A percentile compares a stretch with the other conserved stretches of the same genome.
Conservation (phyloP, 2,329 filamentous ascomycete species). For the Paecilomyces niveus region DNA sequence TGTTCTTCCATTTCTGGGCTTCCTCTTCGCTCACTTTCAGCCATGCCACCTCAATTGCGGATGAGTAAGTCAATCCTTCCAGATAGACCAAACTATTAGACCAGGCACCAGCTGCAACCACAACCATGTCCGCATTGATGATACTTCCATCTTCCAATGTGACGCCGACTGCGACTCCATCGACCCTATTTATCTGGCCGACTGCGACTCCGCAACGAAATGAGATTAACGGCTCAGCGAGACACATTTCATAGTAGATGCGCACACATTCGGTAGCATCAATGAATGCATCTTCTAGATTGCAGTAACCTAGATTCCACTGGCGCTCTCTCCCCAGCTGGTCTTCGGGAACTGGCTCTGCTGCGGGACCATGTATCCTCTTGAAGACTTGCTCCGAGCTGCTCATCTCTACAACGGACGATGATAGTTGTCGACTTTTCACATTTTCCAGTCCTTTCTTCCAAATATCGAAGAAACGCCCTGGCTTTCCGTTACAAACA, state of each 20-base stretch:
- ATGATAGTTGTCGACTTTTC: background rate
- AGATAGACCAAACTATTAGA: slow-evolving; percentile 15
- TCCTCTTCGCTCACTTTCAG: slow-evolving; percentile 18
- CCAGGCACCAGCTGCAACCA: slow-evolving; percentile 18
- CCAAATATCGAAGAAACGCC: slow-evolving; percentile 11
- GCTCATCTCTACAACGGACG: slow-evolving; percentile 3
- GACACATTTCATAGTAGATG: slow-evolving; percentile 18
- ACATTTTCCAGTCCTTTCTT: slow-evolving; percentile 3
- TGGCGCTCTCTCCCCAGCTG: slow-evolving; percentile 1
- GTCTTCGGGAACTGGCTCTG: slow-evolving; percentile 4
- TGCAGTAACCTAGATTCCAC: slow-evolving; percentile 18
- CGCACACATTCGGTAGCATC: slow-evolving; percentile 14
- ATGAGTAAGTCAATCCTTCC: slow-evolving; percentile 7
- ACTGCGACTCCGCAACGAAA: slow-evolving; percentile 15
- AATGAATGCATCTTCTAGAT: slow-evolving; percentile 16
- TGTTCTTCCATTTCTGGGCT: slow-evolving; percentile 15
- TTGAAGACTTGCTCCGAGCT: slow-evolving; percentile 11
- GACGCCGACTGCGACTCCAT: slow-evolving; percentile 8
- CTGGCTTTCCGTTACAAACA: slow-evolving; percentile 11
- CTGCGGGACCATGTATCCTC: slow-evolving; percentile 12
- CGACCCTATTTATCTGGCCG: slow-evolving; percentile 1
- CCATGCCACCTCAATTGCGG: slow-evolving; percentile 19
- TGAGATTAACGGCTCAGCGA: slow-evolving; percentile 8
- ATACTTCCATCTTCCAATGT: slow-evolving; percentile 9
- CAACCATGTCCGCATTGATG: slow-evolving; percentile 8